phyloP scores from a whole-genome alignment of 108 stramenopile species.

The Conticribra guillardii region DNA sequence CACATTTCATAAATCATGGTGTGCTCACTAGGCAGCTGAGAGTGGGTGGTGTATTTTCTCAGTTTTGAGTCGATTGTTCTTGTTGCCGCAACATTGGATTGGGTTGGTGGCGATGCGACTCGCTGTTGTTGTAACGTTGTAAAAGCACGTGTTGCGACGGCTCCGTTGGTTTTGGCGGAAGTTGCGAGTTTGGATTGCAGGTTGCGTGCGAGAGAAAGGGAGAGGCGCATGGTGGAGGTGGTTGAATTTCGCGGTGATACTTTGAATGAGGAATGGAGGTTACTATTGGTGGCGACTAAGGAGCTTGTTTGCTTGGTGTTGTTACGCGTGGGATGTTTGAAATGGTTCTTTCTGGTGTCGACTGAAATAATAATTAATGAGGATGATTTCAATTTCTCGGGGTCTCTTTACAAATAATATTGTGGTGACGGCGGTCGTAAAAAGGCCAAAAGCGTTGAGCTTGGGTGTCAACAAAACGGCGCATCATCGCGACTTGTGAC shows the following conservation, averaged over 20 bases:
- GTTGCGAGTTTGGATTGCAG: too few relatives aligned
- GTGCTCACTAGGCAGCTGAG: constrained; percentile 91
- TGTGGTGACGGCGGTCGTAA: not conserved
- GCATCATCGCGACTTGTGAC: not conserved
- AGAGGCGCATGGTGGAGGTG: constrained; percentile 9
- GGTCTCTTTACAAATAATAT: not conserved
- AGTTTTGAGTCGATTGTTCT: too few relatives aligned
- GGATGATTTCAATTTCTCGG: not conserved
- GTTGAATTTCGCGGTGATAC: not conserved
- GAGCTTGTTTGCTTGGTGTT: not conserved
- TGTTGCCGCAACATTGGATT: too few relatives aligned
- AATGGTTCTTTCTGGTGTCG: too few relatives aligned
- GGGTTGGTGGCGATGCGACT: too few relatives aligned
- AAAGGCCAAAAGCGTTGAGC: not conserved
- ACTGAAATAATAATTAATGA: not conserved
- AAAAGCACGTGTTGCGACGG: too few relatives aligned
- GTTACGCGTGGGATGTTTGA: too few relatives aligned
- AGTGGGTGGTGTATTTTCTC: constrained; percentile 62
- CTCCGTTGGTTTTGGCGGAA: too few relatives aligned
- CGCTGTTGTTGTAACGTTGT: too few relatives aligned
- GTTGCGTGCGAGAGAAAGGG: too few relatives aligned
- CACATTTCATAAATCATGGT: constrained; percentile 95
- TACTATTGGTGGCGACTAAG: not conserved
- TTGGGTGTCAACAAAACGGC: not conserved
- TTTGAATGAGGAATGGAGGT: not conserved